These are phyloP conservation scores for Penicillium sp. DNA, from an alignment of 2,329 filamentous ascomycete species.

Conservation along the genomic window DNA sequence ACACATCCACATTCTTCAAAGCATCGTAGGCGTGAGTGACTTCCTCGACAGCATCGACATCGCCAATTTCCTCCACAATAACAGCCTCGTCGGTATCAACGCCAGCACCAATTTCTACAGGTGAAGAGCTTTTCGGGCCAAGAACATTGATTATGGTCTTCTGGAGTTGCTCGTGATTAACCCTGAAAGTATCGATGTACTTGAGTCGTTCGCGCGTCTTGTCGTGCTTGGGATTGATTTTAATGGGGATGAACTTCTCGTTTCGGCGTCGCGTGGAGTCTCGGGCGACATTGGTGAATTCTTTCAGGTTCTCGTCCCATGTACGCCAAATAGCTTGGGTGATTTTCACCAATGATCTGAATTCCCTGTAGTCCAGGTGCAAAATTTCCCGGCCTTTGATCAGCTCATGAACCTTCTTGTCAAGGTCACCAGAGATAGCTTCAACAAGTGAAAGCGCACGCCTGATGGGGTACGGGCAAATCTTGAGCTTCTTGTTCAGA, in stretches of 20 bases:
- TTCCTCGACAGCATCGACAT: slow-evolving; percentile 95
- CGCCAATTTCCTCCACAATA: slow-evolving; percentile 89
- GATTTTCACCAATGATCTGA: slow-evolving; percentile 76
- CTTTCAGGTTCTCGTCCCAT: slow-evolving; percentile 96
- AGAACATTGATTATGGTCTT: slow-evolving; percentile 96
- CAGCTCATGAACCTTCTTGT: slow-evolving; percentile 78
- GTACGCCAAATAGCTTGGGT: slow-evolving; percentile 82
- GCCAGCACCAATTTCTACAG: slow-evolving; percentile 45
- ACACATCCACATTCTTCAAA: slow-evolving; percentile 87
- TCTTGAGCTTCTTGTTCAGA: slow-evolving; percentile 95
- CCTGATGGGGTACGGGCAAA: slow-evolving; percentile 91
- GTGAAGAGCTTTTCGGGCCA: slow-evolving; percentile 65
- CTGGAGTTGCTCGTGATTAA: slow-evolving; percentile 96
- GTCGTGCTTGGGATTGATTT: slow-evolving; percentile 81
- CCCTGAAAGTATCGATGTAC: slow-evolving; percentile 91
- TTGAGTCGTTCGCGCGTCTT: slow-evolving; percentile 87
- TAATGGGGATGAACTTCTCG: slow-evolving; percentile 98
- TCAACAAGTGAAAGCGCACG: slow-evolving; percentile 92
- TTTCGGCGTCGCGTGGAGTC: slow-evolving; percentile 90
- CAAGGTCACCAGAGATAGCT: slow-evolving; percentile 90
- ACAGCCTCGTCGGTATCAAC: slow-evolving; percentile 59
- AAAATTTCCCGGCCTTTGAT: slow-evolving; percentile 85
- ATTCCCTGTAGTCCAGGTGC: slow-evolving; percentile 88
- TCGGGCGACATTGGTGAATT: slow-evolving; percentile 95
- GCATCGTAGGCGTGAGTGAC: slow-evolving; percentile 93